Percentiles rank a stretch among this genome's conserved stretches.
These are phyloP conservation scores for Narthecium ossifragum DNA, from an alignment of 106 monocot genomes.

Conservation along the genomic window DNA sequence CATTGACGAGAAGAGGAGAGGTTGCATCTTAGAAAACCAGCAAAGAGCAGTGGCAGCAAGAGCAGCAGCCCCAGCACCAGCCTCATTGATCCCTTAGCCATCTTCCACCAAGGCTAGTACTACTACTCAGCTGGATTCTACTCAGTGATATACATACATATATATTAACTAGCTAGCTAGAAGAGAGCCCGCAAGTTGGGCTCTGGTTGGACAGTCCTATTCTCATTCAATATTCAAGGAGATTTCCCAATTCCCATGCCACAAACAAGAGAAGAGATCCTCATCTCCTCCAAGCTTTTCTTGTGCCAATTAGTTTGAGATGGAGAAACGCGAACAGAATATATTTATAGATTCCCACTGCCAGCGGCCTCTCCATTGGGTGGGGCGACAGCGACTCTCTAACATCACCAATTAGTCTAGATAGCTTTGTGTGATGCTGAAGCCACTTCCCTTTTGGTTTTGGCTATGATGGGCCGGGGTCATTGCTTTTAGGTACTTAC, in stretches of 20 bases:
- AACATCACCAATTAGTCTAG: slow-evolving; percentile 6
- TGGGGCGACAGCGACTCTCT: slow-evolving; percentile 12
- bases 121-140: no score
- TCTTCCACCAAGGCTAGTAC: not conserved
- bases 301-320: not conserved
- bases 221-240: no score
- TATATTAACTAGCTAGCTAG: no score
- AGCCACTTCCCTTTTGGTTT: no score
- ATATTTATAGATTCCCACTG: no score
- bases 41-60: slow-evolving; percentile 21
- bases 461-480: no score
- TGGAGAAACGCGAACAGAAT: slow-evolving; percentile 1
- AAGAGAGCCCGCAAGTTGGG: no score
- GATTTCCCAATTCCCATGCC: no score
- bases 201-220: not conserved
- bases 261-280: no score
- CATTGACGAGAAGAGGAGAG: slow-evolving; percentile 4
- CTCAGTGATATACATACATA: no score
- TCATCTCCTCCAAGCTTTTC: not conserved
- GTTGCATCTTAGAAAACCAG: slow-evolving; percentile 5
- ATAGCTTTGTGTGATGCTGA: no score
- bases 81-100: slow-evolving; percentile 20
- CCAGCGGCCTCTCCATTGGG: slow-evolving; percentile 1
- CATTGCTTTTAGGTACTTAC: no score
- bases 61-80: slow-evolving; percentile 13